Evolutionary conservation across 2,329 filamentous ascomycete genomes (phyloP).

Genomic region (Nemania sp.): DNA sequence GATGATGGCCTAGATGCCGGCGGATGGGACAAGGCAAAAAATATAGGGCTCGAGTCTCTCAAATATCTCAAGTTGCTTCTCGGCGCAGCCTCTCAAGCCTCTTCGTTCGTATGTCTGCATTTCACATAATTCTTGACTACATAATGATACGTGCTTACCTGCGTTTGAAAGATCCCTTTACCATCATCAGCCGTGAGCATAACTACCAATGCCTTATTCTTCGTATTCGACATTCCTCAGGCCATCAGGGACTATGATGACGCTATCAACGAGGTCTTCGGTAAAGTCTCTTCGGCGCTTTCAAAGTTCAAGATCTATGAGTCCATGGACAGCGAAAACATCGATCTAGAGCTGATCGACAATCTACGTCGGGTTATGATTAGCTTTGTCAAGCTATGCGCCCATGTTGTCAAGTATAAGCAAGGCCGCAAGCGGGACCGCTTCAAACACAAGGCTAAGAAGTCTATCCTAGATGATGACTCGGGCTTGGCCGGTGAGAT

Average conservation of each 20-base stretch:
- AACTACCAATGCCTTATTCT: constrained; percentile 39
- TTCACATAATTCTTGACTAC: constrained; percentile 2
- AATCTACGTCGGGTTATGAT: constrained; percentile 43
- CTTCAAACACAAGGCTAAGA: constrained; percentile 37
- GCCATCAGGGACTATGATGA: constrained; percentile 43
- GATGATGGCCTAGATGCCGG: constrained; percentile 25
- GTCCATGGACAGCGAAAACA: constrained; percentile 37
- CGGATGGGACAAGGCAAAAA: constrained; percentile 45
- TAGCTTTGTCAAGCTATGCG: constrained; percentile 47
- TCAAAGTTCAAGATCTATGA: constrained; percentile 46
- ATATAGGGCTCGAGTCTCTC: constrained; percentile 43
- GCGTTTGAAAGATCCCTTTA: constrained; percentile 37
- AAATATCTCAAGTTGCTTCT: constrained; percentile 45
- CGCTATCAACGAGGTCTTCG: constrained; percentile 41
- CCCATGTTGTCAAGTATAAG: constrained; percentile 48
- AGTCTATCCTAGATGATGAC: constrained; percentile 44
- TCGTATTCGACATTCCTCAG: constrained; percentile 46
- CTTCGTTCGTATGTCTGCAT: constrained; percentile 39
- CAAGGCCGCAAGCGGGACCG: constrained; percentile 43
- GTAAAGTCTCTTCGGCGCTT: constrained; percentile 42
- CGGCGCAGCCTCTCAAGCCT: constrained; percentile 42
- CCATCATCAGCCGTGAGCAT: constrained; percentile 39
- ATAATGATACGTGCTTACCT: constrained; percentile 7
- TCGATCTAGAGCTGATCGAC: constrained; percentile 37
- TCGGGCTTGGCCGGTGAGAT: constrained; percentile 40